phyloP scores from a whole-genome alignment of 2,329 filamentous ascomycete genomes.

The Exophiala alcalophila region DNA sequence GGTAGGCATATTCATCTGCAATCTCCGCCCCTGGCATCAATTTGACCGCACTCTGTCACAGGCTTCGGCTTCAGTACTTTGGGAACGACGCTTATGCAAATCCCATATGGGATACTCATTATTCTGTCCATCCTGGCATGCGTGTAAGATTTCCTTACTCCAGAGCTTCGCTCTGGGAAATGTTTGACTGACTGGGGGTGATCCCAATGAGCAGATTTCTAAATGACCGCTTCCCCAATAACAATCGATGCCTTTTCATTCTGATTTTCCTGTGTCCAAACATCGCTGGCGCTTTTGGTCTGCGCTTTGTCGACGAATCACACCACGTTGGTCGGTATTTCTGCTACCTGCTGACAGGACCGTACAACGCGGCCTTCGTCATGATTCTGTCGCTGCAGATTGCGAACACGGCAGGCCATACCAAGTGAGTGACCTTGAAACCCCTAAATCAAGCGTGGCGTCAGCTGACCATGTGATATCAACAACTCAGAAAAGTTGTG shows the following conservation, averaged over 20 bases:
- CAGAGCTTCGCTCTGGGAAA: background rate
- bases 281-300: conserved; percentile 57
- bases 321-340: conserved; percentile 55
- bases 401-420: conserved; percentile 53
- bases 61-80: conserved; percentile 41
- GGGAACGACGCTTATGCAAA: conserved; percentile 38
- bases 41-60: conserved; percentile 5
- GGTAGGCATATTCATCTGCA: conserved; percentile 7
- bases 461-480: background rate
- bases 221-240: conserved; percentile 47
- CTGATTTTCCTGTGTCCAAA: conserved; percentile 59
- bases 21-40: background rate
- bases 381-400: conserved; percentile 48
- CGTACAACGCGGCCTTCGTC: conserved; percentile 55
- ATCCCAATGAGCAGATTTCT: conserved; percentile 38
- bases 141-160: background rate
- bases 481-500: conserved; percentile 50
- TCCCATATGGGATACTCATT: conserved; percentile 46
- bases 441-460: no score
- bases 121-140: conserved; percentile 51
- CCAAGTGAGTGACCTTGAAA: conserved; percentile 40
- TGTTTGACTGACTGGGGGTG: background rate
- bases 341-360: conserved; percentile 57
- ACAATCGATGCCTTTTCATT: conserved; percentile 53
- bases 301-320: conserved; percentile 52